These are phyloP conservation scores for Sugiyamaella grinbergsii DNA, from an alignment of 1,139 yeast genomes.

Conservation along the genomic window DNA sequence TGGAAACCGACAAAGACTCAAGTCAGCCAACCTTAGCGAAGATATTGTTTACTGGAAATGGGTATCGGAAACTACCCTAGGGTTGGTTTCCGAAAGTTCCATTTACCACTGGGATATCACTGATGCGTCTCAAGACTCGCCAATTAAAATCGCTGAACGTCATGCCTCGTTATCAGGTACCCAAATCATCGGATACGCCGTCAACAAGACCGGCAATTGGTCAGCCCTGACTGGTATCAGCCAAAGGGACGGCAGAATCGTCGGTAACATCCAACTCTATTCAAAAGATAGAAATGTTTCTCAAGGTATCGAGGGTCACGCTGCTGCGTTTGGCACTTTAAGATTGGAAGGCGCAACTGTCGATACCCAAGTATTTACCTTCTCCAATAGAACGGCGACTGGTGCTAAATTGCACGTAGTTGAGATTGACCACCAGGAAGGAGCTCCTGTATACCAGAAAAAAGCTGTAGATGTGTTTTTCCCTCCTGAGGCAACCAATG, in stretches of 20 bases:
- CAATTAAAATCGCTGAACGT: slow-evolving; percentile 77
- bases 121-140: slow-evolving; percentile 80
- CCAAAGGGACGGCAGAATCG: slow-evolving; percentile 92
- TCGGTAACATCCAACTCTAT: slow-evolving; percentile 93
- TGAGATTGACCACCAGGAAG: slow-evolving; percentile 91
- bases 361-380: slow-evolving; percentile 84
- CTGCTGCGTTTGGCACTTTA: slow-evolving; percentile 81
- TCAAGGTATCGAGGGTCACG: slow-evolving; percentile 98
- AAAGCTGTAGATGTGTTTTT: slow-evolving; percentile 90
- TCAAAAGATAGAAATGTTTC: slow-evolving; percentile 88
- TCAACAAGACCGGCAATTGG: slow-evolving; percentile 85
- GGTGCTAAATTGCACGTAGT: slow-evolving; percentile 81
- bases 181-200: slow-evolving; percentile 88
- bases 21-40: slow-evolving; percentile 82
- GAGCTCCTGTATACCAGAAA: slow-evolving; percentile 83
- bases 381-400: slow-evolving; percentile 81
- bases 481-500: slow-evolving; percentile 95
- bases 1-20: slow-evolving; percentile 82
- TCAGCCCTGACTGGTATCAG: slow-evolving; percentile 94
- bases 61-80: slow-evolving; percentile 73
- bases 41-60: slow-evolving; percentile 97
- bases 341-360: slow-evolving; percentile 70
- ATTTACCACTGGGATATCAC: slow-evolving; percentile 82
- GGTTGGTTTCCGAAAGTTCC: slow-evolving; percentile 77
- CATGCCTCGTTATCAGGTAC: slow-evolving; percentile 77